phyloP scores from a whole-genome alignment of 2,329 filamentous ascomycete genomes.

The Alternaria arbusti region DNA sequence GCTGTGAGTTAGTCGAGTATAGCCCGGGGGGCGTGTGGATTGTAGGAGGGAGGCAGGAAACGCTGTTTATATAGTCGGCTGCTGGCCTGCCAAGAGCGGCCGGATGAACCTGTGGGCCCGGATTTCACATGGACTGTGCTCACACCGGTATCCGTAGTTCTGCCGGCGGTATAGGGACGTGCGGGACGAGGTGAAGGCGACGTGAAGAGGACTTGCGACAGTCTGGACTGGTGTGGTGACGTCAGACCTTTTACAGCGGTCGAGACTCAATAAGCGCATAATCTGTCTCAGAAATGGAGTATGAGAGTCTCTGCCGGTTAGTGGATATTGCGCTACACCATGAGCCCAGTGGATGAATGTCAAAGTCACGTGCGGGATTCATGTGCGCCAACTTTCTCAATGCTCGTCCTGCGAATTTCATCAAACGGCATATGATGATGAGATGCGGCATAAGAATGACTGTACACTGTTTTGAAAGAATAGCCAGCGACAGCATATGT shows the following conservation, averaged over 20 bases:
- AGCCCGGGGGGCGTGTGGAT: not conserved
- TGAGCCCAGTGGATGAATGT: not conserved
- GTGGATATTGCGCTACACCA: not conserved
- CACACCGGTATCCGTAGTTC: not conserved
- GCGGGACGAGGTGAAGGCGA: not conserved
- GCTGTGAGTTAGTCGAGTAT: not conserved
- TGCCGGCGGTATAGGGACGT: not conserved
- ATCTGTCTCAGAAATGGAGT: not conserved
- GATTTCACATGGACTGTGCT: not conserved
- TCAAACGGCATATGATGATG: not conserved
- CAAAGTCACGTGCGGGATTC: not conserved
- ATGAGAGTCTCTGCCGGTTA: not conserved
- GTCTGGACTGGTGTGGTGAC: not conserved
- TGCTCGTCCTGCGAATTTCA: not conserved
- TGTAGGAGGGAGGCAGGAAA: not conserved
- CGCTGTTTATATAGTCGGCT: not conserved
- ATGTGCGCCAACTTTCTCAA: not conserved
- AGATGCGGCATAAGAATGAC: fast-evolving
- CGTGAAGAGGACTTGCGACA: not conserved
- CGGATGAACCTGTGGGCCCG: not conserved
- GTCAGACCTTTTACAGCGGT: not conserved
- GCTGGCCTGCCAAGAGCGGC: not conserved
- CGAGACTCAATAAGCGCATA: not conserved
- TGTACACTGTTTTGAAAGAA: not conserved
- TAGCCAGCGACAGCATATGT: not conserved